Evolutionary conservation across 2,329 filamentous ascomycete genomes (phyloP).

Genomic region (Lecanicillium sp.): DNA sequence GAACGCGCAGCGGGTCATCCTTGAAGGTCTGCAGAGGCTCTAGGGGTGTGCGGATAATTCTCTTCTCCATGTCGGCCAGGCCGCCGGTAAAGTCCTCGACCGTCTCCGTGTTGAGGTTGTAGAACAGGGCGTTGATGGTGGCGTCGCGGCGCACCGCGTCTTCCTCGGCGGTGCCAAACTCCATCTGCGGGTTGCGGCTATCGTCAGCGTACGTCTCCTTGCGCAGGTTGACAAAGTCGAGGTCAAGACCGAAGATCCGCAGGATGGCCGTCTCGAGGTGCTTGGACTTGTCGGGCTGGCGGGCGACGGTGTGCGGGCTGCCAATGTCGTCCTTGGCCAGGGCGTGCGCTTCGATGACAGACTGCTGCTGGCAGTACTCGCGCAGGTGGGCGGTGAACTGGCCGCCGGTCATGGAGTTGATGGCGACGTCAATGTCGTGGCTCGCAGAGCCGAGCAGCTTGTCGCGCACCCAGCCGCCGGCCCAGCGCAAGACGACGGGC

Average conservation of each 20-base stretch:
- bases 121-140: slow-evolving; percentile 93
- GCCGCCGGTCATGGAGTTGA: slow-evolving; percentile 79
- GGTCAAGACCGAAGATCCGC: slow-evolving; percentile 75
- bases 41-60: slow-evolving; percentile 76
- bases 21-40: slow-evolving; percentile 88
- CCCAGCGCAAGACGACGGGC: slow-evolving; percentile 63
- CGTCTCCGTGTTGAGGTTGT: slow-evolving; percentile 72
- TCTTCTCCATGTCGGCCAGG: slow-evolving; percentile 63
- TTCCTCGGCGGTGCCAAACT: slow-evolving; percentile 87
- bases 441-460: slow-evolving; percentile 67
- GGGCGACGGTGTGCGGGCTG: slow-evolving; percentile 78
- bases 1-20: slow-evolving; percentile 83
- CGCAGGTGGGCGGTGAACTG: slow-evolving; percentile 65
- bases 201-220: slow-evolving; percentile 89
- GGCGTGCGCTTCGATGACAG: slow-evolving; percentile 55
- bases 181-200: slow-evolving; percentile 84
- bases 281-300: slow-evolving; percentile 94
- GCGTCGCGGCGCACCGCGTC: slow-evolving; percentile 87
- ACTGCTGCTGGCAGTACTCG: slow-evolving; percentile 57
- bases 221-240: slow-evolving; percentile 90
- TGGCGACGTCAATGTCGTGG: slow-evolving; percentile 79
- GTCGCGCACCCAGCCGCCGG: slow-evolving; percentile 83
- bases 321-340: slow-evolving; percentile 57
- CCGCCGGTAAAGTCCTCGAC: slow-evolving; percentile 87
- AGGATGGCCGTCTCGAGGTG: slow-evolving; percentile 89